Conservation (phyloP, 2,329 filamentous ascomycete species). For the Pseudogymnoascus destructans region DNA sequence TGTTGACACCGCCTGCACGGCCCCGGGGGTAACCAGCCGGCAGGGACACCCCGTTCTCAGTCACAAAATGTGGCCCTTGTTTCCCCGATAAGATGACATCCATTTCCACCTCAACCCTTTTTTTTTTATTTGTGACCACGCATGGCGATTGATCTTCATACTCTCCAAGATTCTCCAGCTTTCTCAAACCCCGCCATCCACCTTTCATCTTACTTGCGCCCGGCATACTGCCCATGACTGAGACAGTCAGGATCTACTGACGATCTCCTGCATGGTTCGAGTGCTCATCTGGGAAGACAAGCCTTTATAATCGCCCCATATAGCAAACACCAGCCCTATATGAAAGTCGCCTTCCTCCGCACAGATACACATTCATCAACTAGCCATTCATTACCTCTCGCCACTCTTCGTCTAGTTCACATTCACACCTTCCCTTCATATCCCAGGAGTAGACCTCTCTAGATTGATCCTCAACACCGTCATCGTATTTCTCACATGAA, state of each 20-base stretch:
- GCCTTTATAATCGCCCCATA: not conserved
- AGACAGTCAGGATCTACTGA: not conserved
- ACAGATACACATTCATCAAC: not conserved
- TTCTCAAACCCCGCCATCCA: not conserved
- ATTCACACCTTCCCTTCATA: not conserved
- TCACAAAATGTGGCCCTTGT: slow-evolving; percentile 1
- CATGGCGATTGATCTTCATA: slow-evolving; percentile 5
- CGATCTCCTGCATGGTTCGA: not conserved
- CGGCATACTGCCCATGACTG: not conserved
- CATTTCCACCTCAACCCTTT: slow-evolving; percentile 5
- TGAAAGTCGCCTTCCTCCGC: not conserved
- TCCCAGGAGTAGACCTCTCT: not conserved
- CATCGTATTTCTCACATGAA: slow-evolving; percentile 1
- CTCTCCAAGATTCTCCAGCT: not conserved
- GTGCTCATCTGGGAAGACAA: not conserved
- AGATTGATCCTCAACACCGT: not conserved
- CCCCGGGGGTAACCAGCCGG: not conserved
- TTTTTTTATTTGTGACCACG: not conserved
- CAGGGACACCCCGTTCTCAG: not conserved
- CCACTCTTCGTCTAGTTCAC: not conserved
- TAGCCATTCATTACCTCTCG: not conserved
- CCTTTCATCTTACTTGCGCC: not conserved
- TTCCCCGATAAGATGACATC: slow-evolving; percentile 3
- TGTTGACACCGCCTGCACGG: slow-evolving; percentile 1
- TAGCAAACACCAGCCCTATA: not conserved